phyloP scores from a whole-genome alignment of 306 rosid genomes.

The peach (Prunus persica) region DNA sequence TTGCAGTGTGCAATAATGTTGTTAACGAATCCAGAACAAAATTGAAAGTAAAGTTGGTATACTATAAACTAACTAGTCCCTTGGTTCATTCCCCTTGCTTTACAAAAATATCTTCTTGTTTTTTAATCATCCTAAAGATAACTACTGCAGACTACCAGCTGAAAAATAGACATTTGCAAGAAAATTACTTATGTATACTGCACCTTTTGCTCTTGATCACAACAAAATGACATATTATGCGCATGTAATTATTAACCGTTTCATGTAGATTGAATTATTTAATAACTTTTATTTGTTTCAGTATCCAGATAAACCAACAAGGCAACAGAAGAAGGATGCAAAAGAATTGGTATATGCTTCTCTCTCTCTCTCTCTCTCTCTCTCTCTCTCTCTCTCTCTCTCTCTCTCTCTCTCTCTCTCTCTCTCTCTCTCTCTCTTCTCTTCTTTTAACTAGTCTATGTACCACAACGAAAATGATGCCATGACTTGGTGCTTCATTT shows the following conservation, averaged over 20 bases:
- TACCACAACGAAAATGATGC: not conserved
- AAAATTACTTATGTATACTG: not conserved
- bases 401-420: conserved; percentile 5
- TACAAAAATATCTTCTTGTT: too few relatives aligned
- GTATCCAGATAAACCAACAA: conserved; percentile 93
- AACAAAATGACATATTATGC: not conserved
- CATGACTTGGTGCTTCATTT: not conserved
- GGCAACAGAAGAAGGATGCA: conserved; percentile 95
- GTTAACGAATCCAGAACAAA: not conserved
- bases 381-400: not conserved
- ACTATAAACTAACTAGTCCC: too few relatives aligned
- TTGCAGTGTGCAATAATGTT: not conserved
- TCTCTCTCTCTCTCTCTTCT: conserved; percentile 1
- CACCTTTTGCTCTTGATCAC: not conserved
- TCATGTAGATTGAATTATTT: conserved; percentile 2
- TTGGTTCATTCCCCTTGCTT: too few relatives aligned
- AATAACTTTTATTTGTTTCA: conserved; percentile 33
- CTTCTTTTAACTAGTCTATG: conserved; percentile 1
- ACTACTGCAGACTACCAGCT: too few relatives aligned
- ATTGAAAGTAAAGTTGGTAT: too few relatives aligned
- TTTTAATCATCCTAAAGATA: too few relatives aligned
- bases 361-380: conserved; percentile 3
- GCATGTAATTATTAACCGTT: not conserved
- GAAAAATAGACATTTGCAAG: not conserved
- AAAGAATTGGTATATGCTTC: conserved; percentile 71